phyloP scores from a whole-genome alignment of 192 early-diverging fungal species.

The Coemansia sp. region DNA sequence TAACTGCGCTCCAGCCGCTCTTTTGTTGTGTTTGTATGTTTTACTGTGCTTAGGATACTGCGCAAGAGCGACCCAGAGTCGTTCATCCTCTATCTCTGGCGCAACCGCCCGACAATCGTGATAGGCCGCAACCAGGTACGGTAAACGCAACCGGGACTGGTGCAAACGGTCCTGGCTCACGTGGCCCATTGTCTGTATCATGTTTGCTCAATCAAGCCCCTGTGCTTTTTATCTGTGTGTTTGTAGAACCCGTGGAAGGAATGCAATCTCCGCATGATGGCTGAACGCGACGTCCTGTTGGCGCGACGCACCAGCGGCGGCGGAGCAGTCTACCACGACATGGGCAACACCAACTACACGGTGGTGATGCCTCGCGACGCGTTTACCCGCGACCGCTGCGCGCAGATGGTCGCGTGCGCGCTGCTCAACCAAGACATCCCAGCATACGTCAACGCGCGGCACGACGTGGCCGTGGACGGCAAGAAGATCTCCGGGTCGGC shows the following conservation, averaged over 20 bases:
- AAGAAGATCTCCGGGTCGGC: conserved; percentile 93
- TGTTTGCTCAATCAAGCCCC: not conserved
- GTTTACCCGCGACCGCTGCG: conserved; percentile 76
- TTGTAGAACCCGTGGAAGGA: conserved; percentile 94
- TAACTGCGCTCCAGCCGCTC: not conserved
- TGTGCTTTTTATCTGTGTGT: not conserved
- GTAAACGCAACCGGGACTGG: not conserved
- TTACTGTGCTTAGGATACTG: conserved; percentile 64
- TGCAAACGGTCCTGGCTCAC: too few relatives aligned
- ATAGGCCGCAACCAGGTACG: conserved; percentile 90
- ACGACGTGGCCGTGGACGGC: conserved; percentile 85
- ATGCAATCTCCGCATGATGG: conserved; percentile 76
- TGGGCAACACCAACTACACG: conserved; percentile 95
- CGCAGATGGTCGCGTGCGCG: conserved; percentile 73
- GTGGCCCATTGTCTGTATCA: not conserved
- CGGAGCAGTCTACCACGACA: conserved; percentile 94
- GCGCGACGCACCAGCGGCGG: conserved; percentile 89
- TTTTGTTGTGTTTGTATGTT: not conserved
- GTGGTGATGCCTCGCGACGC: conserved; percentile 85
- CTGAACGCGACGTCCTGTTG: conserved; percentile 67
- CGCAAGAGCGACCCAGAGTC: conserved; percentile 64
- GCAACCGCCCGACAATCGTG: conserved; percentile 84
- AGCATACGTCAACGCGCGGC: conserved; percentile 78
- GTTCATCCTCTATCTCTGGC: conserved; percentile 82
- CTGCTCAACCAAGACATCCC: conserved; percentile 74